Evolutionary conservation across 257 asterid genomes (phyloP), one percentile per base, ranked within the genome.

Genomic region (Solanum corneliomulleri): DNA sequence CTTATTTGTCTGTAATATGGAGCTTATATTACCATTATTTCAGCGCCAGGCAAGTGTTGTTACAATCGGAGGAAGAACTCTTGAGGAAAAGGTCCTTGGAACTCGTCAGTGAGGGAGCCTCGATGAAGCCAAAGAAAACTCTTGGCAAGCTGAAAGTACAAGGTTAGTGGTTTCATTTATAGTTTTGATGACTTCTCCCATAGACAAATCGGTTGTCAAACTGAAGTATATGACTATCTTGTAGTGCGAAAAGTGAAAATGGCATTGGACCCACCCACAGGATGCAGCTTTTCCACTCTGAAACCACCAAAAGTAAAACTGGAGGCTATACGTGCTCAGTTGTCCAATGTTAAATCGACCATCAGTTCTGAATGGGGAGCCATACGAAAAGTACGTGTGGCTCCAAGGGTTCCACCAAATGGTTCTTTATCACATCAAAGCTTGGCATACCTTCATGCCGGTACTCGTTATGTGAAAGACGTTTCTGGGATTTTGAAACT

Each of bases 51-150:
- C 94, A 97, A 62, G 89, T 91, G 86, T 89, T 97, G 86, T 85
- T 97, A 87, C 99, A 97, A 89, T 90, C 99, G 1, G 98, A 97
- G 91, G 98, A 97, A 82, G 99, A 97, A 75, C 90, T 97, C 20
- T 27, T 97, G 97, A 91, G 52, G 86, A 97, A 92, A 89, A 93
- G 88, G 80, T 87, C 95, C 31, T 81, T 96, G 58, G 98, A 92
- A 85, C 97, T 94, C 77, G 94, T 94, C 66, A 92, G 96, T 64
- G 99, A 95, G 89, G 95, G 95, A 90, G 98, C 96, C 75, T 85
- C 95, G 39, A 89, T 93, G 37, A 97, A 94, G 91, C 91, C 95
- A 12, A 97, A 94, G 91, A 95, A 97, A 91, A 93, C 94, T 88
- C 88, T 93, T 85, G 98, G 98, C 92, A 95, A 95, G 91, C 92